Evolutionary conservation across 2,329 filamentous ascomycete genomes (phyloP).

Genomic region (Monilinia polystroma): DNA sequence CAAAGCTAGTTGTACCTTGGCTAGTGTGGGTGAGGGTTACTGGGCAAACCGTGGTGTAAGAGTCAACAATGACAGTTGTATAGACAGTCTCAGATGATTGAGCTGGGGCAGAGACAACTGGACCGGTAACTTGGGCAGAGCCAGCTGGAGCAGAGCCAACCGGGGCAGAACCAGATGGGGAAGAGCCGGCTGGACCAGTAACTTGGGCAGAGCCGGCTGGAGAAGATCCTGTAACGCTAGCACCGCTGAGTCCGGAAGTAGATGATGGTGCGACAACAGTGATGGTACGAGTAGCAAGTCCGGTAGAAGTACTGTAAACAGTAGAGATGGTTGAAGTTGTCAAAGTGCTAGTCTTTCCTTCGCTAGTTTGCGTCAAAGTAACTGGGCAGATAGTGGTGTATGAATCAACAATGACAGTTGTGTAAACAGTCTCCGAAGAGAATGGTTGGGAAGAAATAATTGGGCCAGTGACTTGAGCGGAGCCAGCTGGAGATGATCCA

Average conservation of each 20-base stretch:
- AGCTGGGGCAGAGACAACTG: neutral
- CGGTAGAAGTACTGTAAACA: neutral
- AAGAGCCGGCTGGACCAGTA: too few relatives aligned
- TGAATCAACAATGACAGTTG: constrained; percentile 11
- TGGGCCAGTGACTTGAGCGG: constrained; percentile 2
- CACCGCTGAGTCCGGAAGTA: neutral
- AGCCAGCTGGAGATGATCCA: neutral
- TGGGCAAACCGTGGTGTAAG: constrained; percentile 6
- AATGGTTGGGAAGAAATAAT: neutral
- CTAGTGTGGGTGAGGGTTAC: constrained; percentile 5
- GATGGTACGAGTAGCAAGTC: neutral
- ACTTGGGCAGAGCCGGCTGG: neutral
- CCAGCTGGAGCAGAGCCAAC: neutral
- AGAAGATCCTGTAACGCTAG: neutral
- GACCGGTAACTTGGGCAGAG: neutral
- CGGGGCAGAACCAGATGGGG: neutral
- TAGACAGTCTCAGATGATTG: neutral
- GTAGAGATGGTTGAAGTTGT: constrained; percentile 12
- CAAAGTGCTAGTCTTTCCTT: neutral
- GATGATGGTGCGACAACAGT: neutral
- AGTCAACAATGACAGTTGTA: constrained; percentile 1
- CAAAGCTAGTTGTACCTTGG: neutral
- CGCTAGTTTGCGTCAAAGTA: constrained; percentile 13
- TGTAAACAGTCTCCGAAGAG: neutral
- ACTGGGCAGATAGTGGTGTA: constrained; percentile 16